Base-by-base conservation (phyloP, 176 grass and related monocot species). In the Triticum turgidum region DNA sequence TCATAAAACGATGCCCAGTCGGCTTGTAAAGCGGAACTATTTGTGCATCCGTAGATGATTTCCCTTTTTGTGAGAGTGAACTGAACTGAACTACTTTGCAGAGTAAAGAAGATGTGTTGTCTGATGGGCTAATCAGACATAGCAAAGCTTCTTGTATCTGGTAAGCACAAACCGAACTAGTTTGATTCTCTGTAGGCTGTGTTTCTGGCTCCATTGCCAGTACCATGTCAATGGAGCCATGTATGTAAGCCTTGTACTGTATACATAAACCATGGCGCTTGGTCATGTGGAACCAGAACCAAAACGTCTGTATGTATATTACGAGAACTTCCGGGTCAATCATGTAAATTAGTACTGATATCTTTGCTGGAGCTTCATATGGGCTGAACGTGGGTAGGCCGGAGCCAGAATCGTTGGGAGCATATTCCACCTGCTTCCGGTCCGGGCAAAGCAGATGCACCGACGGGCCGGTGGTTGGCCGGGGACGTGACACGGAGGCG, bases 1-100 rank as follows among this genome's bases (percentile, higher is more conserved):
- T 34, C 51, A 54, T 54, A 54, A 81, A 29, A 59, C 41, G 42
- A 64, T 44, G 29, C 6, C 9, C 7, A 0, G 20, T 1, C 20
- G 38, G 47, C 34, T 44, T 89, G 83, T 82, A 77, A 89, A 89
- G 27, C 1, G 10, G 38, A 89, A 22, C 18, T 76, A 71, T 24
- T 49, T 69, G 42, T 37, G 47, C 47, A 74, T n/a, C 29, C 64
- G 20, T 45, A 65, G 30, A 54, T 21, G 51, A 54, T 54, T 54
- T 54, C 32, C 68, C 30, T 8, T 73, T 11, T 52, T 64, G n/a
- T 18, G 24, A 59, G 51, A 80, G 42, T 33, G 39, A 20, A 39
- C 27, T 72, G 54, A 80, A 80, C 52, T 58, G 54, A 32, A 25
- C 25, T 62, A 20, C 54, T 76, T 63, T 63, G 8, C 64, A 84